phyloP scores from a whole-genome alignment of 768 basidiomycete genomes.

The Phaeotremella skinneri region DNA sequence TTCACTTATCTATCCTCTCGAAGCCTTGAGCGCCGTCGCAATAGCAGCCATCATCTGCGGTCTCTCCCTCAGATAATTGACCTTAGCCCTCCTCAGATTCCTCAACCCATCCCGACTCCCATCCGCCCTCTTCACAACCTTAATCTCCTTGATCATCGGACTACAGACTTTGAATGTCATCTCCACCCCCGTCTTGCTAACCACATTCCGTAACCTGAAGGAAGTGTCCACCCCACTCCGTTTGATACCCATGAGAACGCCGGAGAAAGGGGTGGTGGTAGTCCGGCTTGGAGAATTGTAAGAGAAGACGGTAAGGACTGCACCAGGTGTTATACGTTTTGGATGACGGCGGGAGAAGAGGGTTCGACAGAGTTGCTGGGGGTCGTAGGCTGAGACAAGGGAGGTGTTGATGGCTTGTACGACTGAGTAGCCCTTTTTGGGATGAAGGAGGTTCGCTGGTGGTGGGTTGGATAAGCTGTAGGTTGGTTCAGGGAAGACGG shows the following conservation, averaged over 20 bases:
- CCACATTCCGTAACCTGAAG: conserved; percentile 83
- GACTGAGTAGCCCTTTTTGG: conserved; percentile 39
- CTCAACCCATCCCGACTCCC: conserved; percentile 26
- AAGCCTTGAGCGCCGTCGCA: conserved; percentile 43
- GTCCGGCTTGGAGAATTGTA: conserved; percentile 71
- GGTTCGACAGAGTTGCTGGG: conserved; percentile 65
- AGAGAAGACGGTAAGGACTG: conserved; percentile 71
- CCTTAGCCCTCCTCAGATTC: conserved; percentile 41
- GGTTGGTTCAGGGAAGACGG: conserved; percentile 15
- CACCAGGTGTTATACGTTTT: conserved; percentile 71
- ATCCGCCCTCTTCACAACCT: conserved; percentile 58
- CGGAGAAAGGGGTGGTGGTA: conserved; percentile 64
- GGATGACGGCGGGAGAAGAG: conserved; percentile 72
- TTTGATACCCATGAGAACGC: conserved; percentile 78
- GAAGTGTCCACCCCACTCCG: conserved; percentile 71
- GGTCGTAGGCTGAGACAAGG: conserved; percentile 59
- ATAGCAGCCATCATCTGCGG: conserved; percentile 45
- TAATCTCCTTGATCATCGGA: conserved; percentile 83
- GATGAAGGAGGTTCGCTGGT: conserved; percentile 28
- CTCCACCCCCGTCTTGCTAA: conserved; percentile 88
- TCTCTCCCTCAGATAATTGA: conserved; percentile 48
- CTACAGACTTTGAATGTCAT: conserved; percentile 84
- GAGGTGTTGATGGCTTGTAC: conserved; percentile 55
- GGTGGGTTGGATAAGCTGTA: conserved; percentile 12
- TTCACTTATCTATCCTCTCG: background rate